Conservation (phyloP, 768 basidiomycete species). For the Steccherinum ochraceum region DNA sequence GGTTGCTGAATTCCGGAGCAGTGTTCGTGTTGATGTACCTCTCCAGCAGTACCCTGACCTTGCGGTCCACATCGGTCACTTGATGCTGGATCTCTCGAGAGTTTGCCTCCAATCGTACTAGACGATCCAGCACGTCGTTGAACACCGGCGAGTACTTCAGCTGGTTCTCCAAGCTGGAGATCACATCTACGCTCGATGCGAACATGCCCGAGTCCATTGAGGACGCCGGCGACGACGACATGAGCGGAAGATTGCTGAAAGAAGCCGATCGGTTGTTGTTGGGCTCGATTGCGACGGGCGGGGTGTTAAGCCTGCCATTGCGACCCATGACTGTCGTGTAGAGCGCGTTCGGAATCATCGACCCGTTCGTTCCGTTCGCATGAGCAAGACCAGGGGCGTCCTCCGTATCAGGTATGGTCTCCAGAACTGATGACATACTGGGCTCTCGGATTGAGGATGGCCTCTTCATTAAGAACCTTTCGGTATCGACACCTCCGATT, state of each 20-base stretch:
- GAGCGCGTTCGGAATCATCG: constrained; percentile 25
- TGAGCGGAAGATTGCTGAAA: constrained; percentile 39
- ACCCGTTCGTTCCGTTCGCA: constrained; percentile 17
- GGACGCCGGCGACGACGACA: constrained; percentile 71
- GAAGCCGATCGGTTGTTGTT: constrained; percentile 34
- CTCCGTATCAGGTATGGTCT: constrained; percentile 49
- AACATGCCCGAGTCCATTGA: constrained; percentile 70
- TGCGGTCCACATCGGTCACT: constrained; percentile 67
- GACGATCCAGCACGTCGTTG: constrained; percentile 69
- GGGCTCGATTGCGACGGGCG: constrained; percentile 35
- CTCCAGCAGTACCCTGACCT: constrained; percentile 72
- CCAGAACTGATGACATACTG: constrained; percentile 43
- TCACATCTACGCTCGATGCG: constrained; percentile 39
- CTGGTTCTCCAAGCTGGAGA: constrained; percentile 59
- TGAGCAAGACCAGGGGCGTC: constrained; percentile 32
- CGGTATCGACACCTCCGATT: constrained; percentile 38
- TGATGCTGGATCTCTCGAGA: constrained; percentile 71
- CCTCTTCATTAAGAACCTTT: constrained; percentile 30
- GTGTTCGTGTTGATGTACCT: constrained; percentile 40
- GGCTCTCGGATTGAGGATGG: constrained; percentile 37
- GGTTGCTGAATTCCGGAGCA: constrained; percentile 75
- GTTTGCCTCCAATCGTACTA: constrained; percentile 63
- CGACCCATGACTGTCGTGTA: constrained; percentile 33
- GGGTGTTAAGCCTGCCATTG: constrained; percentile 35
- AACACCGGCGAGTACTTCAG: constrained; percentile 72